Evolutionary conservation across 441 rosid species (phyloP).

Genomic region (Brassica balearica): DNA sequence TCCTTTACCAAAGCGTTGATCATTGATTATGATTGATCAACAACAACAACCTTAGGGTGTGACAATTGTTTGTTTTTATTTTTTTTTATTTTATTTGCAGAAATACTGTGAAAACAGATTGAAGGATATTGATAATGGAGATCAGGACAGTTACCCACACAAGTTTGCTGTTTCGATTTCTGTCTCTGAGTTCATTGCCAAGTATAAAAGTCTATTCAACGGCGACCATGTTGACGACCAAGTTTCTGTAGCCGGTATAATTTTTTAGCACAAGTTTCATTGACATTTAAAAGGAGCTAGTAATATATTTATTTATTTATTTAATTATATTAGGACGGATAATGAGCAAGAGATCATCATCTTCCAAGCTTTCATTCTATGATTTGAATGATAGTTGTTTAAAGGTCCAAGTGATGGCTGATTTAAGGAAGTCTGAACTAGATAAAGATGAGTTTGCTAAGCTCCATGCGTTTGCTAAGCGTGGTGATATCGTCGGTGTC

Average conservation of each 20-base stretch:
- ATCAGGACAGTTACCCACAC: not conserved
- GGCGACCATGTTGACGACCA: not conserved
- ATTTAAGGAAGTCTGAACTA: constrained; percentile 81
- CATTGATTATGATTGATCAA: too few species aligned
- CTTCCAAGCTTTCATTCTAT: constrained; percentile 84
- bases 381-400: constrained; percentile 69
- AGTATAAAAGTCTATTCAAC: not conserved
- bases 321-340: constrained; percentile 59
- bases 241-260: constrained; percentile 2
- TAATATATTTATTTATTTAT: not conserved
- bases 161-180: not conserved
- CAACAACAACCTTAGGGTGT: not conserved
- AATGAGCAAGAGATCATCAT: constrained; percentile 85
- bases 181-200: not conserved
- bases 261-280: not conserved
- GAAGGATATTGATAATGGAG: not conserved
- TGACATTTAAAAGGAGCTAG: not conserved
- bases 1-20: not conserved
- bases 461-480: constrained; percentile 72
- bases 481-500: constrained; percentile 91
- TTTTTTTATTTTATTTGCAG: not conserved
- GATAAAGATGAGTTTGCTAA: constrained; percentile 69
- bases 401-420: constrained; percentile 92
- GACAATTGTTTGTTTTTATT: not conserved
- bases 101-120: not conserved